Evolutionary conservation across 495 filamentous ascomycete genomes (phyloP), one percentile per base, ranked within the genome.

Genomic region (Xylaria scruposa): DNA sequence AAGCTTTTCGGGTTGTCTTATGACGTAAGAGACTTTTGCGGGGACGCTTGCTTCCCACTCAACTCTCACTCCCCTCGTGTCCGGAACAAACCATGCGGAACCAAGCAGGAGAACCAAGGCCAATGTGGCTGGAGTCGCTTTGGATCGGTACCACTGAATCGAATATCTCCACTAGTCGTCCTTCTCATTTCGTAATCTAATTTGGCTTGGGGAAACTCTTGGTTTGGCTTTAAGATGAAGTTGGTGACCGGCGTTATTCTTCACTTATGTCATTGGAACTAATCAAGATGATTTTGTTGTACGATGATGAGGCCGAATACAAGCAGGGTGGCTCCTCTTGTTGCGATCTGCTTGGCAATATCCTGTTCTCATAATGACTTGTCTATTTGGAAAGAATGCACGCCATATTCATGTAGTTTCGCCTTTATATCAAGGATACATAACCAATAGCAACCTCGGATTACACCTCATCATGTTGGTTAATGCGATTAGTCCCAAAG

Each of bases 11-110:
- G 31, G 19, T 31, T 36, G 31, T 24, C 13, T 7, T 49, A 44
- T 62, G 70, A 68, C 54, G 73, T 71, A 72, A 64, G 61, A 73
- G 71, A 72, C 58, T 70, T 60, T 31, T 38, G 19, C 21, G 19
- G 60, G 69, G 31, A 26, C 40, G 24, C 33, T 49, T 31, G 53
- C 53, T 56, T 24, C 3, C 49, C 19, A 24, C 53, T 15, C 24
- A 3, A 54, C 51, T 54, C n/a, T n/a, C 21, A 13, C 26, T 15
- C n/a, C n/a, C n/a, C n/a, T n/a, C n/a, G n/a, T n/a, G n/a, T n/a
- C 9, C 3, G 40, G 9, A 9, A 2, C 2, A 9, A 42, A 42
- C 40, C 40, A 17, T 46, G 42, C 42, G 42, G 15, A 46, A 46
- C 42, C 42, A 46, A 17, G n/a, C n/a, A n/a, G n/a, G n/a, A n/a